phyloP scores from a whole-genome alignment of 2,329 filamentous ascomycete genomes.

The Fusarium veterinarium region DNA sequence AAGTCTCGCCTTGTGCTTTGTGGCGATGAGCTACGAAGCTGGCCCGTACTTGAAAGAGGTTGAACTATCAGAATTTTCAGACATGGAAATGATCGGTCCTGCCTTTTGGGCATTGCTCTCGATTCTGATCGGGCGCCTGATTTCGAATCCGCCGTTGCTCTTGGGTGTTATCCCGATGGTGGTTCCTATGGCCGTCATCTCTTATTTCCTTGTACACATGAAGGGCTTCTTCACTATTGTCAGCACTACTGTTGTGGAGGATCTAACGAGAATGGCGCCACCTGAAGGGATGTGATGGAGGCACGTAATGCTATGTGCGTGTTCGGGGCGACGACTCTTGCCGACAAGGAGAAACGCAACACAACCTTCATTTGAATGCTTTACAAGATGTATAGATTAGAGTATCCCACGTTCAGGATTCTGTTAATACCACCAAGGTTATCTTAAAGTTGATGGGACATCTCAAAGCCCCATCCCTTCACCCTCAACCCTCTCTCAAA shows the following conservation, averaged over 20 bases:
- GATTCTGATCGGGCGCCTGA: conserved; percentile 23
- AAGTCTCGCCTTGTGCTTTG: conserved; percentile 29
- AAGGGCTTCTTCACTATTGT: conserved; percentile 35
- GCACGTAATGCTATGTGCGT: neutral
- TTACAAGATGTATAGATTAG: neutral
- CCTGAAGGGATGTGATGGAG: neutral
- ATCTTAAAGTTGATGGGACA: no score
- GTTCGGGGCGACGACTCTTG: neutral
- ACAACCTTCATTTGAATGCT: neutral
- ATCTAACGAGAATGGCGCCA: neutral
- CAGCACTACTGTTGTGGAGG: neutral
- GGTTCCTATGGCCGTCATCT: conserved; percentile 8
- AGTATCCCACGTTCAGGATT: neutral
- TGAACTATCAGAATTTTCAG: conserved; percentile 15
- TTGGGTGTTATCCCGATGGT: neutral
- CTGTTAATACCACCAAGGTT: neutral
- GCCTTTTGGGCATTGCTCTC: conserved; percentile 32
- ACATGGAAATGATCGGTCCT: conserved; percentile 33
- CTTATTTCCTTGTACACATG: conserved; percentile 13
- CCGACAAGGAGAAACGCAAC: neutral
- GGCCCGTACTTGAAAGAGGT: conserved; percentile 25
- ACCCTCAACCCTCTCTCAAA: neutral
- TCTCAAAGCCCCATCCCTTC: neutral
- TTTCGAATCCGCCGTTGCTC: conserved; percentile 24
- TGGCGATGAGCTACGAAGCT: conserved; percentile 37